Base-by-base conservation (phyloP, 371 early-diverging fungal genomes). In the Chytridiales sp. region DNA sequence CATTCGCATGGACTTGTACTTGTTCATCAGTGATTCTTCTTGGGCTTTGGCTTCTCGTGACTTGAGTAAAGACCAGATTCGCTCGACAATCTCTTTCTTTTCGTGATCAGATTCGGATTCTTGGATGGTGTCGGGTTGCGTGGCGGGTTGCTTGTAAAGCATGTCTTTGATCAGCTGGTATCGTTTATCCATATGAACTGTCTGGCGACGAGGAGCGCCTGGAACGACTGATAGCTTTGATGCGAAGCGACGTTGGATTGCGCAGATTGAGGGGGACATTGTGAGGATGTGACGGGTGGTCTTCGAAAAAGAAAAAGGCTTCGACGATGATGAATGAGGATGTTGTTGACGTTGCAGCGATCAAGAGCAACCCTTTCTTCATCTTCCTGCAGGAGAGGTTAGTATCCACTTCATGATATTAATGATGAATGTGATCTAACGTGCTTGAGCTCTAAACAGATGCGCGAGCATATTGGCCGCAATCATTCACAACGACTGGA, bases 1-100 rank as follows among this genome's bases (percentile, higher is more conserved):
- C 52, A 27, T n/a, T 29, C 75, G 60, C 67, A 74, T 70, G 36
- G 62, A 35, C 30, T 44, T 32, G 55, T 74, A 74, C 62, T 68
- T 70, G 1, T 29, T 43, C 48, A 59, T 52, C 51, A 70, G 24
- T 19, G 59, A 61, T 38, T 30, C 59, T 36, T 64, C 64, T 41
- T 51, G 50, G 15, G 51, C 60, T 17, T 43, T 52, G 1, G 70
- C 69, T 55, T 74, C 75, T 49, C 51, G 42, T 46, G 49, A 38
- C 64, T 69, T 67, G 22, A 34, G 35, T 13, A 64, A 17, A 19
- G 64, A 55, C 67, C 73, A 73, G 26, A 61, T 55, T 13, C 70
- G 56, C 53, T 67, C 38, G n/a, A n/a, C n/a, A n/a, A n/a, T n/a
- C n/a, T n/a, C n/a, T n/a, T n/a, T n/a, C n/a, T 47, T 5, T 11